These are phyloP conservation scores for Penicillium sp. DNA, from an alignment of 2,329 filamentous ascomycete genomes.

Conservation along the genomic window DNA sequence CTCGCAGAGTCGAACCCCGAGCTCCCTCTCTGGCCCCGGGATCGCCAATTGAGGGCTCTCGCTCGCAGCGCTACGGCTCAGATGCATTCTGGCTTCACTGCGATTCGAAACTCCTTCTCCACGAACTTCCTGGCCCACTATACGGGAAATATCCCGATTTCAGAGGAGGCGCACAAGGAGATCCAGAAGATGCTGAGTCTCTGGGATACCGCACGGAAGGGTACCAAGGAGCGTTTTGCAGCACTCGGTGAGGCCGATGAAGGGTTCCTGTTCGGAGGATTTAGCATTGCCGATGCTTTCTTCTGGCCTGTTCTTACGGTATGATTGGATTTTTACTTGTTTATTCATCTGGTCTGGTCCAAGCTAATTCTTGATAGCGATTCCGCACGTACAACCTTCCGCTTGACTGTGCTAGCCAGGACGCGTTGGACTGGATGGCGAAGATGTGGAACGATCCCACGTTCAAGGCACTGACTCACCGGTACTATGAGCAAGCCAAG, in stretches of 20 bases:
- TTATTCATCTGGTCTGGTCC: neutral
- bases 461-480: constrained; percentile 24
- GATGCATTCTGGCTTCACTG: constrained; percentile 38
- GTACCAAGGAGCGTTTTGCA: constrained; percentile 25
- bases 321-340: neutral
- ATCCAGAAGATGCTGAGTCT: constrained; percentile 28
- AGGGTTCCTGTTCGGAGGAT: constrained; percentile 40
- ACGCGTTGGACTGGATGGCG: constrained; percentile 35
- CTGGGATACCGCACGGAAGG: constrained; percentile 30
- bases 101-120: constrained; percentile 25
- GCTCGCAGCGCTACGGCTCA: constrained; percentile 35
- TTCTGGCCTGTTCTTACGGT: constrained; percentile 45
- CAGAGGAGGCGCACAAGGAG: constrained; percentile 28
- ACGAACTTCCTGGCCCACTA: constrained; percentile 36
- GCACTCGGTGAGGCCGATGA: constrained; percentile 31
- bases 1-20: constrained; percentile 35
- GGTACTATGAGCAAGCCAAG: constrained; percentile 33
- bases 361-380: constrained; percentile 22
- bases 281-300: constrained; percentile 42
- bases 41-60: constrained; percentile 34
- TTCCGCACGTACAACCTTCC: constrained; percentile 36
- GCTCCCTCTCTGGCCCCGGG: constrained; percentile 33
- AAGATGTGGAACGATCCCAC: constrained; percentile 37
- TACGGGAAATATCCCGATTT: constrained; percentile 32
- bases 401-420: constrained; percentile 26